Conservation (phyloP, 2,329 filamentous ascomycete species). For the Phialemonium atrogriseum region DNA sequence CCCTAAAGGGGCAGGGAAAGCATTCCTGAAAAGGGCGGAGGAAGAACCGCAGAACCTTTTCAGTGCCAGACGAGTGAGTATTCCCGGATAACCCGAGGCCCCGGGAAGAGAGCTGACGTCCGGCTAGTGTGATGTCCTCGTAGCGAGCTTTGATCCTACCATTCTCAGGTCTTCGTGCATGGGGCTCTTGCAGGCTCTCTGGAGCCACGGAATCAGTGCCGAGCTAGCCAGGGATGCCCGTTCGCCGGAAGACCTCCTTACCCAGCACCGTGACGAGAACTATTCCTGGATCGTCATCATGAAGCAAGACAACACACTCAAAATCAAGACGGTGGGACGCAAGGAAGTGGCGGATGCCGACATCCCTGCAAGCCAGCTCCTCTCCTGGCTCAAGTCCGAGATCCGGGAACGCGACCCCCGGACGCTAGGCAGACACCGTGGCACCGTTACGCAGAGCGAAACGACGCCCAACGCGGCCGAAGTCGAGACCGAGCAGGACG, state of each 20-base stretch:
- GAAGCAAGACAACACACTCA: conserved; percentile 69
- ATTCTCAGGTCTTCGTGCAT: conserved; percentile 69
- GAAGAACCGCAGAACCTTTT: conserved; percentile 55
- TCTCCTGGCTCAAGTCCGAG: conserved; percentile 74
- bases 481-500: conserved; percentile 49
- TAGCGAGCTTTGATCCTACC: conserved; percentile 76
- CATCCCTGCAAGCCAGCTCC: conserved; percentile 61
- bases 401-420: conserved; percentile 51
- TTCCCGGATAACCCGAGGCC: not conserved
- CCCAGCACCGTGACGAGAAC: conserved; percentile 65
- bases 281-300: conserved; percentile 87
- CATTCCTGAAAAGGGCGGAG: conserved; percentile 61
- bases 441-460: conserved; percentile 29
- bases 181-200: conserved; percentile 69
- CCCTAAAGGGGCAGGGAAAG: conserved; percentile 40
- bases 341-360: conserved; percentile 72
- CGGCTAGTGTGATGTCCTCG: conserved; percentile 71
- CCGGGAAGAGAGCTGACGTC: conserved; percentile 7
- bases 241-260: conserved; percentile 70
- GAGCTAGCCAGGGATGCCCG: conserved; percentile 77
- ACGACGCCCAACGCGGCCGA: conserved; percentile 11
- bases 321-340: conserved; percentile 68
- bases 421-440: not conserved
- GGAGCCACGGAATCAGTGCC: conserved; percentile 76
- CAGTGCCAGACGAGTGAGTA: conserved; percentile 52